Conservation (phyloP, 2,329 filamentous ascomycete genomes). For the Pyrenophora tritici-repentis region DNA sequence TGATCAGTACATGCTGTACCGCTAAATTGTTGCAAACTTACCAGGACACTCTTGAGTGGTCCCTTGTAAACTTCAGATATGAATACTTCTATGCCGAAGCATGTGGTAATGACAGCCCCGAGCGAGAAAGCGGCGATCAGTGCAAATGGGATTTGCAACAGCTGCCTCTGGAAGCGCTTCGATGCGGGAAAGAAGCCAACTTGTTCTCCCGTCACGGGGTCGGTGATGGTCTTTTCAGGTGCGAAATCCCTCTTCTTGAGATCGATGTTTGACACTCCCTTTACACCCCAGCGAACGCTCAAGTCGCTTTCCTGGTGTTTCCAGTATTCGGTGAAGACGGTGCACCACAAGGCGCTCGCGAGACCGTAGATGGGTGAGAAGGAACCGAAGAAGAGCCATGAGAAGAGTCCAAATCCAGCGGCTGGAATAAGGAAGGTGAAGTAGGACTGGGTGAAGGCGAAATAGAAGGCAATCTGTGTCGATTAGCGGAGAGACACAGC, state of each 20-base stretch:
- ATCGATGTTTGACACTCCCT: conserved; percentile 81
- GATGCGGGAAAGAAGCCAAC: conserved; percentile 75
- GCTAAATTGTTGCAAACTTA: conserved; percentile 51
- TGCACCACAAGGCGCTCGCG: conserved; percentile 79
- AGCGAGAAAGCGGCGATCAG: conserved; percentile 72
- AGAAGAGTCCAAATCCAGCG: conserved; percentile 73
- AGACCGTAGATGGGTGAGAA: conserved; percentile 84
- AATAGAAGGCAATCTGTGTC: conserved; percentile 82
- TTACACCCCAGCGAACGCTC: conserved; percentile 84
- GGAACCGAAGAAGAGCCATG: conserved; percentile 81
- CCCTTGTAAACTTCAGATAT: conserved; percentile 93
- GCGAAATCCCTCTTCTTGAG: conserved; percentile 76
- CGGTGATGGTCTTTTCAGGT: conserved; percentile 75
- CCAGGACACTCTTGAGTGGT: conserved; percentile 82
- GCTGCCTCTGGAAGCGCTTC: conserved; percentile 75
- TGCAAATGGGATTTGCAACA: conserved; percentile 85
- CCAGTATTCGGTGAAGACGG: conserved; percentile 94
- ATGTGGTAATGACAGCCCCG: conserved; percentile 80
- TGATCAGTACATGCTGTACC: not conserved
- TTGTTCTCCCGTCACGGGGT: conserved; percentile 81
- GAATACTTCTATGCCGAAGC: conserved; percentile 93
- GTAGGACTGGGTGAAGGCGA: conserved; percentile 90
- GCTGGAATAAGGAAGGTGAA: conserved; percentile 85
- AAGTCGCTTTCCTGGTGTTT: conserved; percentile 90
- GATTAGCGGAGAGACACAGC: conserved; percentile 20